These are phyloP conservation scores for Uronychia binucleata DNA, from an alignment of 73 alveolate genomes.

Conservation along the genomic window DNA sequence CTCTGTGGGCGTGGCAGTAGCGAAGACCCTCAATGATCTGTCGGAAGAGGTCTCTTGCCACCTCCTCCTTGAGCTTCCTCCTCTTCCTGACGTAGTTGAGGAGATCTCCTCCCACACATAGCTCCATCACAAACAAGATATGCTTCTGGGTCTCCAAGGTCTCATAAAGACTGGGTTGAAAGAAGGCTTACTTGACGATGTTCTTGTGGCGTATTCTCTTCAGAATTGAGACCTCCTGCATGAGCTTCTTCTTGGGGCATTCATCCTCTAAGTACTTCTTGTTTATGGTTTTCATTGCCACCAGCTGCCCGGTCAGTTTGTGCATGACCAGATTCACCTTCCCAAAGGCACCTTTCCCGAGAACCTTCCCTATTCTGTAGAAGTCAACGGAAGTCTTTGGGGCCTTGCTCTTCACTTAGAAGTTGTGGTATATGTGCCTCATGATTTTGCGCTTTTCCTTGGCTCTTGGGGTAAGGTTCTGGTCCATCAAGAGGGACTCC, in stretches of 20 bases:
- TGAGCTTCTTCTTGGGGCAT: slow-evolving; percentile 87
- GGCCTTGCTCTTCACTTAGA: background rate
- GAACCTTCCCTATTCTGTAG: slow-evolving; percentile 57
- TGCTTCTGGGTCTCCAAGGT: slow-evolving; percentile 53
- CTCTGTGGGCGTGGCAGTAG: slow-evolving; percentile 76
- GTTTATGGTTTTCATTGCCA: slow-evolving; percentile 95
- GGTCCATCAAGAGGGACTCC: background rate
- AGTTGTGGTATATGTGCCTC: background rate
- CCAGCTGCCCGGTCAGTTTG: slow-evolving; percentile 93
- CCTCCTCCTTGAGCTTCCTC: slow-evolving; percentile 50
- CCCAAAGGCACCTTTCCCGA: slow-evolving; percentile 98
- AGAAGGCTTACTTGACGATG: slow-evolving; percentile 1
- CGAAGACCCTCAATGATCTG: slow-evolving; percentile 78
- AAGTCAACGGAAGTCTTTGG: slow-evolving; percentile 49
- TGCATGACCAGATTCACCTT: slow-evolving; percentile 94
- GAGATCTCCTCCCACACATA: slow-evolving; percentile 67
- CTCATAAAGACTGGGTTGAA: slow-evolving; percentile 62
- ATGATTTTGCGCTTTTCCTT: no score
- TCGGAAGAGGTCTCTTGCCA: slow-evolving; percentile 76
- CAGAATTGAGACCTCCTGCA: slow-evolving; percentile 82
- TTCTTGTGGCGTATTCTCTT: slow-evolving; percentile 42
- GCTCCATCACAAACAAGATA: slow-evolving; percentile 54
- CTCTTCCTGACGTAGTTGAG: slow-evolving; percentile 25
- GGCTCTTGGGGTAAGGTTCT: background rate
- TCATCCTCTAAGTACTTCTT: slow-evolving; percentile 89